phyloP scores from a whole-genome alignment of 495 filamentous ascomycete genomes.

The Aspergillus conjunctus region DNA sequence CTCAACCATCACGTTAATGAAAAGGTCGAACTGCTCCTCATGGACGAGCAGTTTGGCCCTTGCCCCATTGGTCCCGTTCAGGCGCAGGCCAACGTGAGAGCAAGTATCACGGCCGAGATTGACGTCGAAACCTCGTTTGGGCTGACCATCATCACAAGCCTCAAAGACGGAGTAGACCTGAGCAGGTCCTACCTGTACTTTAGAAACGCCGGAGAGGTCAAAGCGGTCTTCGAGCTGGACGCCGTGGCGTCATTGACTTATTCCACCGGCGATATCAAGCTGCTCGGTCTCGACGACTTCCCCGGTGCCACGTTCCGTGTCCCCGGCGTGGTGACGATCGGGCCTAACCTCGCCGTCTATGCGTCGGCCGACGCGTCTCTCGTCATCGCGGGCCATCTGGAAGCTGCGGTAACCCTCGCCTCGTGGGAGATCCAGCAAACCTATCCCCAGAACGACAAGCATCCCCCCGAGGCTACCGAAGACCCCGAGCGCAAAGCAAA shows the following conservation, averaged over 20 bases:
- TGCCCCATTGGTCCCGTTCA: constrained; percentile 23
- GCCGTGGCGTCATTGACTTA: constrained; percentile 19
- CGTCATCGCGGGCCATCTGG: constrained; percentile 21
- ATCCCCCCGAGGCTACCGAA: constrained; percentile 15
- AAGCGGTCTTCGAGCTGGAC: constrained; percentile 27
- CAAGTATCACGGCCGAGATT: constrained; percentile 18
- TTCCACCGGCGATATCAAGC: constrained; percentile 14
- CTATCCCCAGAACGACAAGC: constrained; percentile 17
- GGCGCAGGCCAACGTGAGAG: constrained; percentile 21
- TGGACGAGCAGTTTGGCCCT: constrained; percentile 24
- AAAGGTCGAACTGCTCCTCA: constrained; percentile 19
- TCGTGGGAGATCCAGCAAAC: constrained; percentile 27
- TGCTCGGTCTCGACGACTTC: constrained; percentile 22
- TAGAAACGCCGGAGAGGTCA: constrained; percentile 31
- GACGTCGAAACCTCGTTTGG: constrained; percentile 28
- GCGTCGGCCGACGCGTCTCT: constrained; percentile 24
- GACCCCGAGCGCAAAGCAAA: constrained; percentile 20
- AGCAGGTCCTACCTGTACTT: constrained; percentile 32
- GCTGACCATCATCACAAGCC: constrained; percentile 28
- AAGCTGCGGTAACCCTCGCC: constrained; percentile 20
- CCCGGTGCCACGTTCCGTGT: constrained; percentile 34
- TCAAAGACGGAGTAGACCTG: constrained; percentile 22
- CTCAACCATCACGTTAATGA: constrained; percentile 24
- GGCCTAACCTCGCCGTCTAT: constrained; percentile 33
- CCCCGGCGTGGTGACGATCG: constrained; percentile 39